Conservation (phyloP, 306 rosid genomes). For the Quillaja saponaria region DNA sequence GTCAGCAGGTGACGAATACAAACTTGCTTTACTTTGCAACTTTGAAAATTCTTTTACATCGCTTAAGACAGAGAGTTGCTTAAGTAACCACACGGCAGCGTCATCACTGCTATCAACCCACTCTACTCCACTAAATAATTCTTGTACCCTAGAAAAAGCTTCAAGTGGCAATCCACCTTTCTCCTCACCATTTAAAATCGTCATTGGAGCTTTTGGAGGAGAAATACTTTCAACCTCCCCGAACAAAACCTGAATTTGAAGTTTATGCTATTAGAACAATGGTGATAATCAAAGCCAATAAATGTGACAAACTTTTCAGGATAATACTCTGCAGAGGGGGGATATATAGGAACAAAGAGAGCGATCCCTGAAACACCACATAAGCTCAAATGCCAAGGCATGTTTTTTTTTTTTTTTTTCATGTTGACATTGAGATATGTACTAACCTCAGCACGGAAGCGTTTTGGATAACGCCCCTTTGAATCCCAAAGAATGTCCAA, state of each 20-base stretch:
- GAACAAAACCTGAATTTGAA: constrained; percentile 73
- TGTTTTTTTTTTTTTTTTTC: background rate
- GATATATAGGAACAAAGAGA: no score
- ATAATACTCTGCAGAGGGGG: no score
- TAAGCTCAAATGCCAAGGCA: background rate
- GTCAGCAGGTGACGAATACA: constrained; percentile 80
- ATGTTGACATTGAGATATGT: constrained; percentile 21
- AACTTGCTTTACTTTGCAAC: constrained; percentile 71
- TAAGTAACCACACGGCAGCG: constrained; percentile 92
- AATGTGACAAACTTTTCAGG: constrained; percentile 3
- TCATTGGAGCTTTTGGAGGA: constrained; percentile 72
- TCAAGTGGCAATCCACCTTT: constrained; percentile 95
- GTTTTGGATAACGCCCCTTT: constrained; percentile 85
- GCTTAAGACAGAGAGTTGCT: constrained; percentile 70
- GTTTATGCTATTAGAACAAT: constrained; percentile 35
- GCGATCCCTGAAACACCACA: background rate
- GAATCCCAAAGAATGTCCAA: constrained; percentile 96
- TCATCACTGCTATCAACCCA: constrained; percentile 89
- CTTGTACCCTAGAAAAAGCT: constrained; percentile 97
- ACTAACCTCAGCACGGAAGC: constrained; percentile 91
- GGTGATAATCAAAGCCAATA: constrained; percentile 19
- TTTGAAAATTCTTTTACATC: constrained; percentile 82
- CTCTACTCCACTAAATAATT: constrained; percentile 84
- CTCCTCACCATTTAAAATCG: constrained; percentile 87
- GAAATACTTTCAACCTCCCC: constrained; percentile 86